Evolutionary conservation across 768 basidiomycete species (phyloP).

Genomic region (Tricholomella constricta): DNA sequence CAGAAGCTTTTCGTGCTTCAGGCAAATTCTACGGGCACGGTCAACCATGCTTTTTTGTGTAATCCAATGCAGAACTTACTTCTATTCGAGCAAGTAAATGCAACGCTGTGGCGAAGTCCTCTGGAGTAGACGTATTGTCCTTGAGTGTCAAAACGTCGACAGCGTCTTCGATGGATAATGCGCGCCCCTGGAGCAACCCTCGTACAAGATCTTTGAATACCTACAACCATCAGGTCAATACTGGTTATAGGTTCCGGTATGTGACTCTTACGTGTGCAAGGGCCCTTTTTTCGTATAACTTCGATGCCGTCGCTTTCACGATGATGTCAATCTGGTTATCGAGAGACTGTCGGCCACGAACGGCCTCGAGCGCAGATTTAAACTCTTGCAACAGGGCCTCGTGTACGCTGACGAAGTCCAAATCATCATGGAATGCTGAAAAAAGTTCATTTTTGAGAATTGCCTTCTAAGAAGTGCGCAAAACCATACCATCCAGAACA

Average conservation of each 20-base stretch:
- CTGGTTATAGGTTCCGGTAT: background rate
- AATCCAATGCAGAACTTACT: conserved; percentile 35
- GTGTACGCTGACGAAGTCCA: conserved; percentile 89
- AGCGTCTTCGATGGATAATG: conserved; percentile 74
- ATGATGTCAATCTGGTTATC: conserved; percentile 72
- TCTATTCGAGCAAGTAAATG: conserved; percentile 60
- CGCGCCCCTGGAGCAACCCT: conserved; percentile 71
- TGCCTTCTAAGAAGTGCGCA: background rate
- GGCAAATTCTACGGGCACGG: conserved; percentile 57
- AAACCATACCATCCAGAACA: conserved; percentile 54
- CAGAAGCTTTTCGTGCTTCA: conserved; percentile 64
- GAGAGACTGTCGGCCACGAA: conserved; percentile 62
- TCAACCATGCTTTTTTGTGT: background rate
- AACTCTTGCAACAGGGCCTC: conserved; percentile 67
- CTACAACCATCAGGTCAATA: conserved; percentile 31
- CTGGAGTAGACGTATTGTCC: conserved; percentile 62
- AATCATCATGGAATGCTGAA: conserved; percentile 79
- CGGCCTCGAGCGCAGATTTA: conserved; percentile 43
- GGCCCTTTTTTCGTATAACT: conserved; percentile 47
- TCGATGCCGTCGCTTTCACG: conserved; percentile 52
- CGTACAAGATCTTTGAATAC: conserved; percentile 72
- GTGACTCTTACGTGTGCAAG: conserved; percentile 48
- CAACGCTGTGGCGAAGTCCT: conserved; percentile 70
- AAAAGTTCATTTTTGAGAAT: conserved; percentile 11
- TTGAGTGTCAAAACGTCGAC: conserved; percentile 87